phyloP scores from a whole-genome alignment of 768 basidiomycete species.

The Hortiboletus campestris region DNA sequence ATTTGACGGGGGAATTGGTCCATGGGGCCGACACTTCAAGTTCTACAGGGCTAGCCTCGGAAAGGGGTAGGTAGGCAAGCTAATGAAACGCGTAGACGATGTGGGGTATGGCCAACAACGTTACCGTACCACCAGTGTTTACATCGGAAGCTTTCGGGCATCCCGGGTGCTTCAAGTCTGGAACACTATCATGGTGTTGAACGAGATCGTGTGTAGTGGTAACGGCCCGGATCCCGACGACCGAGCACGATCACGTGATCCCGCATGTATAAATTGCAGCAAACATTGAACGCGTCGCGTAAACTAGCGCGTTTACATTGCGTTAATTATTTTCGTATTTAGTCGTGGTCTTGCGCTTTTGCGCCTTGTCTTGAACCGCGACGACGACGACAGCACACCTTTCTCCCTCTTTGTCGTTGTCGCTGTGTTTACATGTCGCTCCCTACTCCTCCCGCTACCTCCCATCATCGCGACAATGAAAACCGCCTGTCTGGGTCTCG shows the following conservation, averaged over 20 bases:
- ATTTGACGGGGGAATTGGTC: constrained; percentile 18
- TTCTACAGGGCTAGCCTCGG: neutral
- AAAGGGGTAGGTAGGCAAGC: constrained; percentile 13
- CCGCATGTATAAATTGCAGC: constrained; percentile 13
- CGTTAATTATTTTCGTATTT: constrained; percentile 29
- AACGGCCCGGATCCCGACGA: neutral
- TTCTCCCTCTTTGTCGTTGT: constrained; percentile 6
- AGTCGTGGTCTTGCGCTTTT: constrained; percentile 7
- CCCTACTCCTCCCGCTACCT: constrained; percentile 59
- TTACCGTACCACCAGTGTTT: no score
- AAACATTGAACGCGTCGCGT: constrained; percentile 42
- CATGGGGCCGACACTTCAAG: constrained; percentile 30
- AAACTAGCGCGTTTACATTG: constrained; percentile 40
- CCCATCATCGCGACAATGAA: constrained; percentile 58
- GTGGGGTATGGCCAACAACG: no score
- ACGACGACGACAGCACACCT: constrained; percentile 16
- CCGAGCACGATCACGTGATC: constrained; percentile 16
- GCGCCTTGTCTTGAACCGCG: constrained; percentile 10
- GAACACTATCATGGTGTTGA: no score
- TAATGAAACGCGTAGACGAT: neutral
- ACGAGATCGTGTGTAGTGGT: no score
- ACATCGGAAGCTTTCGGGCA: no score
- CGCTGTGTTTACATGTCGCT: constrained; percentile 40
- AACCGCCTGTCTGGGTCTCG: constrained; percentile 38
- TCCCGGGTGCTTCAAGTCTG: no score